Evolutionary conservation across 2,329 filamentous ascomycete genomes (phyloP), one percentile per base, ranked within the genome.

Genomic region (Uncinocarpus reesii): DNA sequence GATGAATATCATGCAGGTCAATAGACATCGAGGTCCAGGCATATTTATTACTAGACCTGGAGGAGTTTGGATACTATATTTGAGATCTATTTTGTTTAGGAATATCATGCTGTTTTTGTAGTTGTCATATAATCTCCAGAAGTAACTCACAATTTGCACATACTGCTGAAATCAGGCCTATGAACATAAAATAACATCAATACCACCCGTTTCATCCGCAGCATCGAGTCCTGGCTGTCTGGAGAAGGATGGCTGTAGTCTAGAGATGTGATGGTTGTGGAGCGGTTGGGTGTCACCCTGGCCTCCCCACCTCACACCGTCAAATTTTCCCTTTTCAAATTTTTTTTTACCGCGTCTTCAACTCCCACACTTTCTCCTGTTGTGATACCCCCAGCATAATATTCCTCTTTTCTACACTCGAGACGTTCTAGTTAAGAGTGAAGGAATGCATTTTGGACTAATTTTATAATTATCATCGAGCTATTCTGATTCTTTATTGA

Each of bases 401-500:
- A 15, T 18, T 35, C 28, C 4, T 29, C 37, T 41, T 44, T 52
- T 8, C 40, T 43, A 18, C 28, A 15, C 8, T n/a, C 2, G 8
- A 34, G 34, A 8, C 18, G 24, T 8, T 34, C 41, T 18, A 43
- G 41, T 23, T n/a, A 8, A 34, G 18, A 15, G 40, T 23, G 28
- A 34, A 42, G 26, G 26, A 34, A 43, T 43, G 28, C 8, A 8
- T 43, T 34, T 34, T 8, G 23, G 18, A 43, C n/a, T n/a, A 34
- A 34, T 10, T 28, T 13, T 11, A n/a, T n/a, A n/a, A n/a, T n/a
- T n/a, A n/a, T n/a, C n/a, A n/a, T n/a, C n/a, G n/a, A n/a, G n/a
- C n/a, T 40, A 4, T 6, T 53, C 56, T 57, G 57, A 60, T 62
- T 60, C 7, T 2, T n/a, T 24, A 11, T 21, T 15, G 11, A 16